These are phyloP conservation scores for Penicillium nordicum DNA, from an alignment of 2,329 filamentous ascomycete genomes.

Conservation along the genomic window DNA sequence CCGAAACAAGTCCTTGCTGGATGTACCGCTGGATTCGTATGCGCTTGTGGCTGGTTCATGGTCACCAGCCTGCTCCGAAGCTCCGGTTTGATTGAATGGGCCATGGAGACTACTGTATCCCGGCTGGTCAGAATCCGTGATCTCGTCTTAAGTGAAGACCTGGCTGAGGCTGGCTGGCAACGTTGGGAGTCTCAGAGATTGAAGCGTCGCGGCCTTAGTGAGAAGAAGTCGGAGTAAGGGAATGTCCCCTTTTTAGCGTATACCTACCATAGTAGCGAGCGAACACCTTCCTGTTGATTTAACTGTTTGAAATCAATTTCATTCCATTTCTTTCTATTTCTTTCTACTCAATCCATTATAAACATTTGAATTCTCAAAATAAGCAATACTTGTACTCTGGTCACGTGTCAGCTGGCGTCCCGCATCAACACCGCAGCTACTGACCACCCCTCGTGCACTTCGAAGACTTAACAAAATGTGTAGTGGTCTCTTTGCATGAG, in stretches of 20 bases:
- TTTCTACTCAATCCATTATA: neutral
- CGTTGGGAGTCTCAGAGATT: constrained; percentile 66
- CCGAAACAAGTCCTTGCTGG: constrained; percentile 82
- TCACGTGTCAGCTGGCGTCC: neutral
- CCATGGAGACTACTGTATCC: constrained; percentile 62
- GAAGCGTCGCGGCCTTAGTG: constrained; percentile 27
- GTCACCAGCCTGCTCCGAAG: constrained; percentile 65
- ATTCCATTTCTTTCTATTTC: neutral
- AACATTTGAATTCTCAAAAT: neutral
- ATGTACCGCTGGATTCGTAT: constrained; percentile 64
- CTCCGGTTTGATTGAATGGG: constrained; percentile 69
- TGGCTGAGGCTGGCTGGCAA: constrained; percentile 90
- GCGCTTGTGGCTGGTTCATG: constrained; percentile 75
- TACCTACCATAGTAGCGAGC: constrained; percentile 1
- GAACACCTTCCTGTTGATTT: neutral
- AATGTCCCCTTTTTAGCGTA: neutral
- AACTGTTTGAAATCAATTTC: neutral
- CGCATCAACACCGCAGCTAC: constrained; percentile 1
- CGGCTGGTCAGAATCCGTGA: constrained; percentile 73
- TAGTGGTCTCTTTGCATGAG: neutral
- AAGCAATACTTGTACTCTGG: neutral
- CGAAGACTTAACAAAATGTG: neutral
- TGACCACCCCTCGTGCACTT: neutral
- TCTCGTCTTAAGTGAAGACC: constrained; percentile 79
- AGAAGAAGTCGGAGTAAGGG: constrained; percentile 29